phyloP scores from a whole-genome alignment of 192 early-diverging fungal species.

The Martensiomyces pterosporus region DNA sequence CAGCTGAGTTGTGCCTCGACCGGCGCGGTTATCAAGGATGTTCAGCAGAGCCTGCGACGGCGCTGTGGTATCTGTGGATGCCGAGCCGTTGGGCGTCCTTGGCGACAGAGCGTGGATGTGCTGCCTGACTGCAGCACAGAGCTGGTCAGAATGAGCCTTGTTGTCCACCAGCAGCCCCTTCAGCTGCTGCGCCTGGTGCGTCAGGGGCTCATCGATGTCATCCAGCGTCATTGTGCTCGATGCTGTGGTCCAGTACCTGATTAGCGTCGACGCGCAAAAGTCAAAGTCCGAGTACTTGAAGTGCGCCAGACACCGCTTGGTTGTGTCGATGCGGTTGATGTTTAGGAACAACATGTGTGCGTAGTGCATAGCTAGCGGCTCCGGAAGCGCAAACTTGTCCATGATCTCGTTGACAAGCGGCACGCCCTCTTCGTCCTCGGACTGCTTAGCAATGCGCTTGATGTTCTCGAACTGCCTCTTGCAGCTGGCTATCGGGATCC shows the following conservation, averaged over 20 bases:
- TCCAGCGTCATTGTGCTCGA: constrained; percentile 31
- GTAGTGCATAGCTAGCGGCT: constrained; percentile 15
- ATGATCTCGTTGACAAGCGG: constrained; percentile 27
- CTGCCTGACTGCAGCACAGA: constrained; percentile 1
- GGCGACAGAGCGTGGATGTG: constrained; percentile 5
- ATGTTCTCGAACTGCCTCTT: constrained; percentile 58
- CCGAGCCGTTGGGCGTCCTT: constrained; percentile 2
- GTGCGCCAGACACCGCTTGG: constrained; percentile 18
- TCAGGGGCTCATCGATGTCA: constrained; percentile 47
- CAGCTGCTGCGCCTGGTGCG: constrained; percentile 49
- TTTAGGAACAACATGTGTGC: constrained; percentile 21
- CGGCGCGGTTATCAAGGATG: constrained; percentile 15
- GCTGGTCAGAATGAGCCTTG: constrained; percentile 10
- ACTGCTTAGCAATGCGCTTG: constrained; percentile 56
- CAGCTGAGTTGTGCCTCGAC: constrained; percentile 14
- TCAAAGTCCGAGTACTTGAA: constrained; percentile 27
- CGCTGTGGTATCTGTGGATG: background rate
- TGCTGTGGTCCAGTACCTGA: constrained; percentile 23
- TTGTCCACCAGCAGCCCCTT: constrained; percentile 46
- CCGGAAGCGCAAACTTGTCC: constrained; percentile 19
- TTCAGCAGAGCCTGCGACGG: constrained; percentile 8
- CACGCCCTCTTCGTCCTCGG: constrained; percentile 56
- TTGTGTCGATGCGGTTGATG: constrained; percentile 30
- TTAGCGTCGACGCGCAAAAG: constrained; percentile 21
- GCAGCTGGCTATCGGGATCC: constrained; percentile 17